Percentiles rank a stretch among this genome's conserved stretches.
These are phyloP conservation scores for Hypholoma sublateritium DNA, from an alignment of 768 basidiomycete species.

Conservation along the genomic window DNA sequence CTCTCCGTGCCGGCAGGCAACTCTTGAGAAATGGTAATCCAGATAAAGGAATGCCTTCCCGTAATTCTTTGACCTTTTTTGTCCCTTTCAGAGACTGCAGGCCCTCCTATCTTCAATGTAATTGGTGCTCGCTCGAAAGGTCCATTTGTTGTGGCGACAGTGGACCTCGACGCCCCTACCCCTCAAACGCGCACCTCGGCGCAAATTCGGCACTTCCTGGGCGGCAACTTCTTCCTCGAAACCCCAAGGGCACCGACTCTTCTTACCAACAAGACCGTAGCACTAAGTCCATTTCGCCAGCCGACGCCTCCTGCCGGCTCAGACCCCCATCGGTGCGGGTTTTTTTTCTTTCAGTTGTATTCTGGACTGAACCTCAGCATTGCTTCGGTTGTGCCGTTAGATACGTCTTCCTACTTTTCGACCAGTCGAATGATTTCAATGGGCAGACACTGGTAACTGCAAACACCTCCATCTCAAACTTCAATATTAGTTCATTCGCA, in stretches of 20 bases:
- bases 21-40: slow-evolving; percentile 32
- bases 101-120: slow-evolving; percentile 34
- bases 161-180: slow-evolving; percentile 55
- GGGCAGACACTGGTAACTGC: slow-evolving; percentile 39
- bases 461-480: slow-evolving; percentile 30
- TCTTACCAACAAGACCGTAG: slow-evolving; percentile 40
- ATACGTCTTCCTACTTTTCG: slow-evolving; percentile 48
- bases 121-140: slow-evolving; percentile 30
- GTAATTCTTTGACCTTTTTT: neutral
- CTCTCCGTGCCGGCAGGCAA: slow-evolving; percentile 34
- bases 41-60: no score
- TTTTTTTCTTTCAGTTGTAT: neutral
- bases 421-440: slow-evolving; percentile 40
- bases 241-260: slow-evolving; percentile 3
- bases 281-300: slow-evolving; percentile 38
- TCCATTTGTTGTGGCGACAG: slow-evolving; percentile 45
- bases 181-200: slow-evolving; percentile 41
- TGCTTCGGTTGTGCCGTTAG: slow-evolving; percentile 20
- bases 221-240: slow-evolving; percentile 34
- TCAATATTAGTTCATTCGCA: slow-evolving; percentile 48
- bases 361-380: neutral
- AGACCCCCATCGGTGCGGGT: slow-evolving; percentile 39
- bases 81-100: slow-evolving; percentile 32
- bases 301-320: slow-evolving; percentile 43
- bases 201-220: slow-evolving; percentile 50